These are phyloP conservation scores for Hymenoscyphus fructigenus DNA, from an alignment of 2,329 filamentous ascomycete genomes.

Conservation along the genomic window DNA sequence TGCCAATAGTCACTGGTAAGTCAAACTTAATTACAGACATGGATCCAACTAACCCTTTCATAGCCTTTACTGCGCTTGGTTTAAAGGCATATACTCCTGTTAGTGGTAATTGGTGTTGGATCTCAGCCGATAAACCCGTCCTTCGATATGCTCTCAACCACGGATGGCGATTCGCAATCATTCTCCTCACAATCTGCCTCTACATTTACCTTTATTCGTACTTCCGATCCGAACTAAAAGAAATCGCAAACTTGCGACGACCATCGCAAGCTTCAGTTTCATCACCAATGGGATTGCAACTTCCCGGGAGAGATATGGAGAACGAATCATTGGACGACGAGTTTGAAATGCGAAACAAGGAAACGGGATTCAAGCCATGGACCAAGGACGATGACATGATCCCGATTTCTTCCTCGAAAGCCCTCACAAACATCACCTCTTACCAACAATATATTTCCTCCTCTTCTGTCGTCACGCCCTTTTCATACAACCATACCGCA, in stretches of 20 bases:
- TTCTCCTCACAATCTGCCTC: constrained; percentile 34
- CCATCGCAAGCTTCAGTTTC: background rate
- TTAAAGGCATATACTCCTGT: constrained; percentile 32
- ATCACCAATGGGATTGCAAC: background rate
- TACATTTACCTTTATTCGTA: constrained; percentile 40
- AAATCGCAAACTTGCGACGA: constrained; percentile 5
- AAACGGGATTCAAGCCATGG: background rate
- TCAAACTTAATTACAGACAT: background rate
- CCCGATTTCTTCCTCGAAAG: constrained; percentile 9
- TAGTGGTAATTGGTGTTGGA: constrained; percentile 45
- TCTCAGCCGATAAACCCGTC: constrained; percentile 33
- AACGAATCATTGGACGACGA: constrained; percentile 2
- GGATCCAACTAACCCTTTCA: background rate
- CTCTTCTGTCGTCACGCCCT: background rate
- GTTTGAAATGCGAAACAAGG: constrained; percentile 11
- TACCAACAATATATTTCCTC: constrained; percentile 3
- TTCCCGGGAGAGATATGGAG: too few species aligned
- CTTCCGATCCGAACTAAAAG: constrained; percentile 4
- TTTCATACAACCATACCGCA: background rate
- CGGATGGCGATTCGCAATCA: constrained; percentile 40
- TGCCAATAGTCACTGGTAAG: constrained; percentile 7
- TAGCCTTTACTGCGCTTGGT: constrained; percentile 5
- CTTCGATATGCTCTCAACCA: constrained; percentile 41
- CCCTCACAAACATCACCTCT: constrained; percentile 10
- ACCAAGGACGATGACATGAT: background rate